A percentile compares a stretch with the other conserved stretches of the same genome.
Conservation (phyloP, 352 stramenopile species). For the Pythium sp. region DNA sequence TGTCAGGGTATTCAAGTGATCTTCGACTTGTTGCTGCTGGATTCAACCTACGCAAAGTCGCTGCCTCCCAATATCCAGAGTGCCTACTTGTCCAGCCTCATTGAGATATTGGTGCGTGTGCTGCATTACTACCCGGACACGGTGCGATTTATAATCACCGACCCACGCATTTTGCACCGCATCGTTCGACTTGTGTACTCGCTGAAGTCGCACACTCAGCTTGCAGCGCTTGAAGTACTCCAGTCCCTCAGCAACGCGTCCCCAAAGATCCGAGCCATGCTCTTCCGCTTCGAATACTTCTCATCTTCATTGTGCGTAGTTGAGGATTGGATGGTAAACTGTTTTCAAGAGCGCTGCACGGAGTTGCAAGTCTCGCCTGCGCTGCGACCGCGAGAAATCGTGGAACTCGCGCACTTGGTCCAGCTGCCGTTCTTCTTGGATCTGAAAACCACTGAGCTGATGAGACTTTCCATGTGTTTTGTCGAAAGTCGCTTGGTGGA, state of each 20-base stretch:
- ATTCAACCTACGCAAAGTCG: not conserved
- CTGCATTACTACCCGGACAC: conserved; percentile 1
- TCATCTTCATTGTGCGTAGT: conserved; percentile 3
- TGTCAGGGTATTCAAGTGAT: conserved; percentile 1
- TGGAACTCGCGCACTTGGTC: conserved; percentile 22
- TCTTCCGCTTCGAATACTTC: conserved; percentile 17
- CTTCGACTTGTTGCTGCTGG: conserved; percentile 13
- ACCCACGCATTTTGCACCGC: conserved; percentile 25
- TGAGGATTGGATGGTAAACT: not conserved
- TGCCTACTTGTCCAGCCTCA: not conserved
- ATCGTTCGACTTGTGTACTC: conserved; percentile 25
- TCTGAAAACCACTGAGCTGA: conserved; percentile 22
- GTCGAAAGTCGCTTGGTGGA: conserved; percentile 14
- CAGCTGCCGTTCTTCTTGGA: conserved; percentile 32
- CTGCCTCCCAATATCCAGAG: not conserved
- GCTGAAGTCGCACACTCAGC: conserved; percentile 22
- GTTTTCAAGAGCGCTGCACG: not conserved
- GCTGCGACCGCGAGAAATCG: conserved; percentile 16
- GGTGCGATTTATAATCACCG: not conserved
- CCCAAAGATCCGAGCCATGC: conserved; percentile 4
- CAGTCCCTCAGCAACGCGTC: conserved; percentile 15
- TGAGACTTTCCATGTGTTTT: conserved; percentile 30
- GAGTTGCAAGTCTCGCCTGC: conserved; percentile 14
- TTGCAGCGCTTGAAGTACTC: conserved; percentile 23
- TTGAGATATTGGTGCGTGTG: not conserved